phyloP scores from a whole-genome alignment of 805 yeast species.

The Nakazawaea sp. region DNA sequence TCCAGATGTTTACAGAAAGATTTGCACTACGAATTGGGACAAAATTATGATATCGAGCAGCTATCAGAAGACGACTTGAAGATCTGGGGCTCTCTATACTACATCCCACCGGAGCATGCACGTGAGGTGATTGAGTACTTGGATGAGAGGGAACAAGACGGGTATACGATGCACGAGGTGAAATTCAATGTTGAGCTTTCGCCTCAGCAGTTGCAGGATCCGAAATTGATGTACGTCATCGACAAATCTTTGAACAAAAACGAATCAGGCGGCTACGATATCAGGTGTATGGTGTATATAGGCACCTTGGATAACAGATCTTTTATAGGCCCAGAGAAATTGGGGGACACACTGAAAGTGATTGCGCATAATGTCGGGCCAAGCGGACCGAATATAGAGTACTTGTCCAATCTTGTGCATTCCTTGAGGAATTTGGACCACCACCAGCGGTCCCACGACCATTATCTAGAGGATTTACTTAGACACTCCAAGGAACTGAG shows the following conservation, averaged over 20 bases:
- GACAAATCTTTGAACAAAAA: slow-evolving; percentile 21
- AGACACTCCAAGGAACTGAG: too few relatives aligned
- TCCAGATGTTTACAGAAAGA: slow-evolving; percentile 36
- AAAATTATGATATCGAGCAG: slow-evolving; percentile 14
- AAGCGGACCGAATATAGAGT: slow-evolving; percentile 75
- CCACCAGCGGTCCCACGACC: slow-evolving; percentile 23
- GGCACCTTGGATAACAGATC: slow-evolving; percentile 79
- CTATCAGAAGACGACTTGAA: slow-evolving; percentile 36
- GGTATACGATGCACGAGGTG: slow-evolving; percentile 66
- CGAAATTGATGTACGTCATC: slow-evolving; percentile 17
- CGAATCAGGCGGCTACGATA: slow-evolving; percentile 29
- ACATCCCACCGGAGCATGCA: slow-evolving; percentile 61
- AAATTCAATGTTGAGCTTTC: slow-evolving; percentile 45
- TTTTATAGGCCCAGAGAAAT: slow-evolving; percentile 75
- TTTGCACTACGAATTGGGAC: slow-evolving; percentile 22
- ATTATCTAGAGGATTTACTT: slow-evolving; percentile 36
- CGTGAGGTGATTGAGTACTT: slow-evolving; percentile 58
- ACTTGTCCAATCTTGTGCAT: slow-evolving; percentile 46
- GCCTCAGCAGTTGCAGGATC: slow-evolving; percentile 14
- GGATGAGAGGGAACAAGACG: slow-evolving; percentile 84
- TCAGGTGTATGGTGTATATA: slow-evolving; percentile 65
- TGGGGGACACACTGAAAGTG: slow-evolving; percentile 50
- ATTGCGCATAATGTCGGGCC: slow-evolving; percentile 63
- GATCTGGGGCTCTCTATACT: slow-evolving; percentile 82
- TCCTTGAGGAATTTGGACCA: slow-evolving; percentile 38